Evolutionary conservation across 352 stramenopile genomes (phyloP).

Genomic region (Pythium phragmiticola): DNA sequence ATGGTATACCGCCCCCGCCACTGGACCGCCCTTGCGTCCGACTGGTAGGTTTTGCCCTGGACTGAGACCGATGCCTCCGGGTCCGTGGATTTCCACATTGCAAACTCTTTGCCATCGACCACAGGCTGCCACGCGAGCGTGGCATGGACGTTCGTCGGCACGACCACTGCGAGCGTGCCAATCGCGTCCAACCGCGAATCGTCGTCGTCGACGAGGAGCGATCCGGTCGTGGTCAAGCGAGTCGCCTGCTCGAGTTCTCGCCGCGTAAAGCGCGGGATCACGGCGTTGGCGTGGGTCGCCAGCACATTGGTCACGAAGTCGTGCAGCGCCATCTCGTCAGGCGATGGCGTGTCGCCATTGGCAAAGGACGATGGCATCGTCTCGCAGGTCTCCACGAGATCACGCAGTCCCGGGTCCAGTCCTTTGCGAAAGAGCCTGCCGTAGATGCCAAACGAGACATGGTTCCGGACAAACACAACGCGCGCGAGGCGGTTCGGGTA

Average conservation of each 20-base stretch:
- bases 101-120: background rate
- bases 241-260: conserved; percentile 36
- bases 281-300: conserved; percentile 29
- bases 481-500: conserved; percentile 31
- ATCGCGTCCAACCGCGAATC: conserved; percentile 1
- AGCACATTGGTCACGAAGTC: conserved; percentile 34
- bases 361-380: background rate
- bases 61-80: background rate
- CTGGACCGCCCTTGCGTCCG: conserved; percentile 24
- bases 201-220: conserved; percentile 11
- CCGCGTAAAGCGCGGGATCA: conserved; percentile 35
- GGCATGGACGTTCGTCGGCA: conserved; percentile 9
- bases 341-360: background rate
- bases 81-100: conserved; percentile 19
- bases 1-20: conserved; percentile 29
- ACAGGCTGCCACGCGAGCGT: conserved; percentile 9
- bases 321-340: conserved; percentile 29
- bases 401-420: conserved; percentile 10
- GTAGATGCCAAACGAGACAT: conserved; percentile 22
- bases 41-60: conserved; percentile 20
- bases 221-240: conserved; percentile 31
- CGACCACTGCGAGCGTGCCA: conserved; percentile 19
- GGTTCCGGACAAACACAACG: conserved; percentile 25
- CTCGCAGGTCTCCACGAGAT: conserved; percentile 2
- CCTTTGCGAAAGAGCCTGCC: conserved; percentile 3